phyloP scores from a whole-genome alignment of 805 yeast genomes.

The Ogataea parapolymorpha region DNA sequence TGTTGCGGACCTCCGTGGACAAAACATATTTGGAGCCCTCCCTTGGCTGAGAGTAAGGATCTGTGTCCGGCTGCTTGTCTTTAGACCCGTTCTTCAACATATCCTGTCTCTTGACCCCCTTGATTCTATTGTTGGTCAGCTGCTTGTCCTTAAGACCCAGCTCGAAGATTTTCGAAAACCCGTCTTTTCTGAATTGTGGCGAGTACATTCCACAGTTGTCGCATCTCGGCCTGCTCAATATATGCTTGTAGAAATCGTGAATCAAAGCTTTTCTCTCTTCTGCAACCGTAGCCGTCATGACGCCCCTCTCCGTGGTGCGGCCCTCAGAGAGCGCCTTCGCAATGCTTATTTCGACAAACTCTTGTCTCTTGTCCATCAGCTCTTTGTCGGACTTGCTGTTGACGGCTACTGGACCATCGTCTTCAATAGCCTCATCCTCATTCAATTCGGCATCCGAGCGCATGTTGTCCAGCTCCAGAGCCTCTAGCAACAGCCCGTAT shows the following conservation, averaged over 20 bases:
- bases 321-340: constrained; percentile 75
- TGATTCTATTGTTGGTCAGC: constrained; percentile 72
- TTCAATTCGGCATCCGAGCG: constrained; percentile 36
- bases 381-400: constrained; percentile 32
- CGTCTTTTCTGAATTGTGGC: constrained; percentile 93
- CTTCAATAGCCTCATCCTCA: constrained; percentile 46
- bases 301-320: constrained; percentile 61
- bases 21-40: constrained; percentile 82
- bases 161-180: constrained; percentile 89
- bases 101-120: constrained; percentile 72
- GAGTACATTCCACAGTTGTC: constrained; percentile 95
- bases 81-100: constrained; percentile 44
- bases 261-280: constrained; percentile 79
- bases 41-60: constrained; percentile 46
- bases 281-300: constrained; percentile 76
- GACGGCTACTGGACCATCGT: constrained; percentile 34
- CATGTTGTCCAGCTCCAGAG: constrained; percentile 68
- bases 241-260: constrained; percentile 69
- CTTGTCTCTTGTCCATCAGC: constrained; percentile 57
- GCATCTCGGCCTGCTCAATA: constrained; percentile 80
- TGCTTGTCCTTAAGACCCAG: constrained; percentile 81
- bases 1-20: constrained; percentile 82
- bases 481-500: constrained; percentile 82
- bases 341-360: constrained; percentile 69
- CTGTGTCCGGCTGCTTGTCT: constrained; percentile 31